Percentiles rank a stretch among this genome's conserved stretches.
These are phyloP conservation scores for Exidia glandulosa DNA, from an alignment of 768 basidiomycete genomes.

Conservation along the genomic window DNA sequence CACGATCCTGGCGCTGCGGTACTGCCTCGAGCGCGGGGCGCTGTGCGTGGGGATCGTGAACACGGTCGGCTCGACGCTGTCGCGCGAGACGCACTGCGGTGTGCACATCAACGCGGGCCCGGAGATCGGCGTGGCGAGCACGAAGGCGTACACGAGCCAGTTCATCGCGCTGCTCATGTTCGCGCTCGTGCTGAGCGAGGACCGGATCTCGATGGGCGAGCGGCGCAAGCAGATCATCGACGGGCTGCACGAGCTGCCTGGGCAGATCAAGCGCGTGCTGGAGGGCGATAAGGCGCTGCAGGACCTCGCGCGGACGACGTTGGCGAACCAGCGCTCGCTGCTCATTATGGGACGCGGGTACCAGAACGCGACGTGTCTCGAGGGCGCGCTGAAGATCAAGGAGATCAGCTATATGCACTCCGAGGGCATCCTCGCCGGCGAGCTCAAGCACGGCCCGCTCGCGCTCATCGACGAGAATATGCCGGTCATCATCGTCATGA, in stretches of 20 bases:
- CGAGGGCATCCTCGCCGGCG: conserved; percentile 91
- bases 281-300: conserved; percentile 66
- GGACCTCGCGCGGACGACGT: conserved; percentile 69
- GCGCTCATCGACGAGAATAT: conserved; percentile 98
- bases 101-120: conserved; percentile 99
- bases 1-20: conserved; percentile 89
- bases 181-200: conserved; percentile 95
- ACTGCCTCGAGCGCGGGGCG: conserved; percentile 94
- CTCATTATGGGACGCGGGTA: conserved; percentile 97
- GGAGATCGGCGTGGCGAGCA: conserved; percentile 98
- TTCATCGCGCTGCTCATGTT: conserved; percentile 98
- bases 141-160: conserved; percentile 99
- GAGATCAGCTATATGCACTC: conserved; percentile 93
- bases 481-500: conserved; percentile 99
- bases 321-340: conserved; percentile 71
- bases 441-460: conserved; percentile 96
- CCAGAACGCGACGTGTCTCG: conserved; percentile 92
- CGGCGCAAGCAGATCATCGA: conserved; percentile 90
- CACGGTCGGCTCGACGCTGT: conserved; percentile 95
- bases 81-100: conserved; percentile 97
- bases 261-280: conserved; percentile 79
- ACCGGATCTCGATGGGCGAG: conserved; percentile 84
- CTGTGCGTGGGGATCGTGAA: conserved; percentile 97
- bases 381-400: conserved; percentile 98
- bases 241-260: conserved; percentile 82